These are phyloP conservation scores for Starmerella khaoyaiensis DNA, from an alignment of 805 yeast genomes.

Conservation along the genomic window DNA sequence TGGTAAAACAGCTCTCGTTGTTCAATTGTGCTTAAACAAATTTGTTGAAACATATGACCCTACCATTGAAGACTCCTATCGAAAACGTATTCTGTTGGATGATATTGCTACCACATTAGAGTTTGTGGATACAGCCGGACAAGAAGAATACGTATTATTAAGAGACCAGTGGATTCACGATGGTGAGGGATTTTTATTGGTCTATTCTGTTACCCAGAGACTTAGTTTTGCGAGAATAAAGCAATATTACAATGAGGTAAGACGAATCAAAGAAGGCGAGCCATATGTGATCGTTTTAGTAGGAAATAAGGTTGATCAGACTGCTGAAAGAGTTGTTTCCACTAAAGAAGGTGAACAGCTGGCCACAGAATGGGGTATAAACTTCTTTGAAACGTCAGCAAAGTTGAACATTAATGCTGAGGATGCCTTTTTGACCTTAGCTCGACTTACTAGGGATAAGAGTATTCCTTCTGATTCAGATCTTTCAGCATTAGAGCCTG, in stretches of 20 bases:
- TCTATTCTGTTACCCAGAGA: conserved; percentile 75
- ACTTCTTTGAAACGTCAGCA: conserved; percentile 85
- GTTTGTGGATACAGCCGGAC: conserved; percentile 97
- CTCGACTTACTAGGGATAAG: conserved; percentile 65
- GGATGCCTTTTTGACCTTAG: conserved; percentile 53
- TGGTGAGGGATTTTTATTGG: conserved; percentile 86
- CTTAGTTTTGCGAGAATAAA: conserved; percentile 74
- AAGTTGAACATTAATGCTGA: conserved; percentile 85
- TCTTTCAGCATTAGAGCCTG: conserved; percentile 4
- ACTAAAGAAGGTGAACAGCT: conserved; percentile 73
- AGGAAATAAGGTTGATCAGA: conserved; percentile 77
- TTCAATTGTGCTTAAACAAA: conserved; percentile 68
- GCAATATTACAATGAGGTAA: conserved; percentile 67
- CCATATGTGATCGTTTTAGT: conserved; percentile 71
- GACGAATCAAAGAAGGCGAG: conserved; percentile 48
- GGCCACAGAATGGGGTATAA: conserved; percentile 48
- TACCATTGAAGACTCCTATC: conserved; percentile 63
- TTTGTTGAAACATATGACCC: conserved; percentile 98
- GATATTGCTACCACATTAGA: conserved; percentile 67
- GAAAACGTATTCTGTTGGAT: conserved; percentile 79
- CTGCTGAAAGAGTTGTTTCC: conserved; percentile 63
- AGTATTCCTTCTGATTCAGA: conserved; percentile 27
- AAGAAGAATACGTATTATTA: conserved; percentile 88
- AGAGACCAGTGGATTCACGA: conserved; percentile 91
- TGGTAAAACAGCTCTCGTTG: conserved; percentile 93